Base-by-base conservation (phyloP, 768 basidiomycete genomes). In the Rhizopogon vulgaris region DNA sequence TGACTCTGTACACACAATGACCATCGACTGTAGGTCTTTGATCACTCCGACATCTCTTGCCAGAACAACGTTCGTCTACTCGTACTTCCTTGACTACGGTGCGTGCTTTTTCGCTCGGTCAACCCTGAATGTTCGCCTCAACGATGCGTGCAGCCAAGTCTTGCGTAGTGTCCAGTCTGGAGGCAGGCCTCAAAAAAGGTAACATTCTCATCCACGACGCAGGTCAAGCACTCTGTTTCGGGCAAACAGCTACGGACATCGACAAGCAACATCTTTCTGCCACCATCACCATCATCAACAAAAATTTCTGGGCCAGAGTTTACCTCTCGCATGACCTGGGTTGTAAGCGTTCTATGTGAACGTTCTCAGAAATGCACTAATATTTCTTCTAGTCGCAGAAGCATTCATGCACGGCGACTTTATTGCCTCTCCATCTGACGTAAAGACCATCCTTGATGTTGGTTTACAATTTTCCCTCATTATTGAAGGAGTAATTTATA, bases 381-480 rank as follows among this genome's bases (percentile, higher is more conserved):
- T 25, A 47, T 18, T 60, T 45, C 30, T 52, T 56, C 53, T 58
- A 82, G 80, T 82, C 70, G 80, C 78, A 61, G 80, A 82, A 71
- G 79, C 79, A 5, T 82, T 78, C 61, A 82, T 82, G 80, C 74
- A 80, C 67, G 79, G 79, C 49, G 79, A 82, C 55, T 67, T 81
- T 37, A 69, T 80, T 58, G 77, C 80, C 17, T 73, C 73, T 15
- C 45, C 28, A 5, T 15, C 45, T 40, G 73, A 76, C 58, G 73
- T 81, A 53, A 78, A 75, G 62, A 69, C 72, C 25, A 71, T 73
- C 41, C 79, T 81, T 79, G 70, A 78, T 58, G 79, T 79, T 60
- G 53, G 79, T 72, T 30, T 30, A 3, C 28, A 46, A 32, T 46
- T 25, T 18, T 17, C 36, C 24, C 48, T 37, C 28, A 17, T 24